Conservation (phyloP, 2,329 filamentous ascomycete genomes). For the Cytospora mali region DNA sequence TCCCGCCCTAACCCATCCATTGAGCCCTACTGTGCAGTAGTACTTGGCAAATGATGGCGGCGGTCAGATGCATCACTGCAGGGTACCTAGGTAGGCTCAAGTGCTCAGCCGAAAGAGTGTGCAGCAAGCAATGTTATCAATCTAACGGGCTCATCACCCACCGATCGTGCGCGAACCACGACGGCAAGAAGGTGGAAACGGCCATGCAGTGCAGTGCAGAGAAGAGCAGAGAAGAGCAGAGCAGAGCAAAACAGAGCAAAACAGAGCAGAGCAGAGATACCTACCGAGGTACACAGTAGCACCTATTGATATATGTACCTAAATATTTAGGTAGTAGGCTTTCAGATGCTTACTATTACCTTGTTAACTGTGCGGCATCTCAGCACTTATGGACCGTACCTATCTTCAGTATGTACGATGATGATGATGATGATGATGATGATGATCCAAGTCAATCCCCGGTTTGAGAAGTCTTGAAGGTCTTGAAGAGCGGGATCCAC, state of each 20-base stretch:
- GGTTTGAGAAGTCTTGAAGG: not conserved
- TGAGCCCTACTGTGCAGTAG: conserved; percentile 3
- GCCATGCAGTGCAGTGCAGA: not conserved
- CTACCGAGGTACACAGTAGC: not conserved
- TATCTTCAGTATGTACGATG: not conserved
- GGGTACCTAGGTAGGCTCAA: not conserved
- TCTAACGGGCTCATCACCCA: not conserved
- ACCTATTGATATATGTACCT: too few species aligned
- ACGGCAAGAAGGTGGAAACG: not conserved
- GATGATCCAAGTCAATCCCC: not conserved
- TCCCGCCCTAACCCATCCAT: not conserved
- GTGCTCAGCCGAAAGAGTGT: not conserved
- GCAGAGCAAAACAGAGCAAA: not conserved
- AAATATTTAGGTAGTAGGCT: too few species aligned
- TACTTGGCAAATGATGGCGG: conserved; percentile 1
- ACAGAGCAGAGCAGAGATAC: not conserved
- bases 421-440: not conserved
- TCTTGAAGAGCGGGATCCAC: conserved; percentile 1
- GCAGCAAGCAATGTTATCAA: not conserved
- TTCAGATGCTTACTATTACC: not conserved
- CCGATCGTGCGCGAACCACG: not conserved
- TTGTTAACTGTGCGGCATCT: too few species aligned
- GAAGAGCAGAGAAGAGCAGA: not conserved
- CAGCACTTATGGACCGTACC: too few species aligned
- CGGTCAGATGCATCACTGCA: conserved; percentile 10